Conservation (phyloP, 805 yeast genomes). For the Sugiyamaella qingdaonensis region DNA sequence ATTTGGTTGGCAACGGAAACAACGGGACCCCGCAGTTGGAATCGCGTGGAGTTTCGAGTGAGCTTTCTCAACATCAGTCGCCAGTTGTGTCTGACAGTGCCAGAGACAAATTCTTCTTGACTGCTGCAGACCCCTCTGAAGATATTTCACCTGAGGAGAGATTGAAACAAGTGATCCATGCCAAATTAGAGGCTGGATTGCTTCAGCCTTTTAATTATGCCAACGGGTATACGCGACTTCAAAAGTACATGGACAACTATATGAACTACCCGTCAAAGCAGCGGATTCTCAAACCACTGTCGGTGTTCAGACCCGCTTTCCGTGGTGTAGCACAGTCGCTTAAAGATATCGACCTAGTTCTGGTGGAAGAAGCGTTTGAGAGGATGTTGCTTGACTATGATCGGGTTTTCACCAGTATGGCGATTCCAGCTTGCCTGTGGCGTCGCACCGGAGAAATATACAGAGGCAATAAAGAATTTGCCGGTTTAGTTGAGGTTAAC, state of each 20-base stretch:
- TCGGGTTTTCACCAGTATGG: conserved; percentile 94
- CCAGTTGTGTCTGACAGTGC: conserved; percentile 43
- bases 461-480: conserved; percentile 93
- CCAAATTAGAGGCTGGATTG: conserved; percentile 89
- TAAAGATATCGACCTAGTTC: conserved; percentile 83
- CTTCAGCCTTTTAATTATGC: conserved; percentile 92
- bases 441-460: conserved; percentile 95
- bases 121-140: conserved; percentile 96
- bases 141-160: conserved; percentile 93
- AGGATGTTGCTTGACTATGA: conserved; percentile 90
- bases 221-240: conserved; percentile 84
- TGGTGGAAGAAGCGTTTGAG: conserved; percentile 92
- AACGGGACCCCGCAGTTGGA: background rate
- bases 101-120: conserved; percentile 84
- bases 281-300: conserved; percentile 78
- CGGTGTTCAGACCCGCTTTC: conserved; percentile 86
- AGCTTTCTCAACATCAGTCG: background rate
- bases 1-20: background rate
- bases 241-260: conserved; percentile 85
- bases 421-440: conserved; percentile 97
- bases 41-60: conserved; percentile 5
- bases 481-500: conserved; percentile 81
- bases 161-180: conserved; percentile 86
- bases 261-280: conserved; percentile 83
- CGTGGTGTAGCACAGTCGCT: conserved; percentile 86